Evolutionary conservation across 2,329 filamentous ascomycete species (phyloP).

Genomic region (Trichoderma breve): DNA sequence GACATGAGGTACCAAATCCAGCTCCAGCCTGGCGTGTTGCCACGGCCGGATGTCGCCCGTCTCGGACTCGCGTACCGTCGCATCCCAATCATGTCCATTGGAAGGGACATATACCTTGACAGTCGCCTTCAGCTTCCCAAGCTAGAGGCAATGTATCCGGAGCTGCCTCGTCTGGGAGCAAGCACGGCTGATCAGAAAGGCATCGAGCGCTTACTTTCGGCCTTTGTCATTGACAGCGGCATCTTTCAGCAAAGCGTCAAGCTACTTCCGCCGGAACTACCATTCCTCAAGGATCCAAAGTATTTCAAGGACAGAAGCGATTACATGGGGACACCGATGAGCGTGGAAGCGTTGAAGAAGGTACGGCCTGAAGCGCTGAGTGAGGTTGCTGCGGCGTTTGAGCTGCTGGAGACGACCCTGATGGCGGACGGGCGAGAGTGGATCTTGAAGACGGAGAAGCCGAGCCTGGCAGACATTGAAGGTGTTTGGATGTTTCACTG

Average conservation of each 20-base stretch:
- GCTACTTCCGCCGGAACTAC: slow-evolving; percentile 56
- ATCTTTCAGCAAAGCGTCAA: slow-evolving; percentile 53
- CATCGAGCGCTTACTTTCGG: slow-evolving; percentile 55
- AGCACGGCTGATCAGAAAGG: slow-evolving; percentile 41
- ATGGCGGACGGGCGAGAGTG: slow-evolving; percentile 66
- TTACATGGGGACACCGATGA: slow-evolving; percentile 34
- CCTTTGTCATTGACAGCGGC: slow-evolving; percentile 54
- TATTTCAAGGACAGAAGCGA: slow-evolving; percentile 58
- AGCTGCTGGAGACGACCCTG: slow-evolving; percentile 59
- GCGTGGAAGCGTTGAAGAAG: slow-evolving; percentile 27
- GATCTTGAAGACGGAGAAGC: slow-evolving; percentile 53
- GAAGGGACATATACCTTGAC: slow-evolving; percentile 67
- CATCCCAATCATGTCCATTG: slow-evolving; percentile 66
- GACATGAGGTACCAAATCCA: slow-evolving; percentile 28
- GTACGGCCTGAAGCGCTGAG: slow-evolving; percentile 54
- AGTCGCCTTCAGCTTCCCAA: slow-evolving; percentile 65
- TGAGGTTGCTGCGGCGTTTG: slow-evolving; percentile 53
- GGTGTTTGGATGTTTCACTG: slow-evolving; percentile 67
- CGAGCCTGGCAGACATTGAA: slow-evolving; percentile 66
- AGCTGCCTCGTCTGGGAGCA: slow-evolving; percentile 39
- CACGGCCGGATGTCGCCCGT: slow-evolving; percentile 60
- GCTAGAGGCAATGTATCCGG: slow-evolving; percentile 57
- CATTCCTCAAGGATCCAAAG: slow-evolving; percentile 52
- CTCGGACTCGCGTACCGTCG: slow-evolving; percentile 66
- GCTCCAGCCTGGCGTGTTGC: slow-evolving; percentile 65